These are phyloP conservation scores for Jamesozyma piceae DNA, from an alignment of 805 yeast species.

Conservation along the genomic window DNA sequence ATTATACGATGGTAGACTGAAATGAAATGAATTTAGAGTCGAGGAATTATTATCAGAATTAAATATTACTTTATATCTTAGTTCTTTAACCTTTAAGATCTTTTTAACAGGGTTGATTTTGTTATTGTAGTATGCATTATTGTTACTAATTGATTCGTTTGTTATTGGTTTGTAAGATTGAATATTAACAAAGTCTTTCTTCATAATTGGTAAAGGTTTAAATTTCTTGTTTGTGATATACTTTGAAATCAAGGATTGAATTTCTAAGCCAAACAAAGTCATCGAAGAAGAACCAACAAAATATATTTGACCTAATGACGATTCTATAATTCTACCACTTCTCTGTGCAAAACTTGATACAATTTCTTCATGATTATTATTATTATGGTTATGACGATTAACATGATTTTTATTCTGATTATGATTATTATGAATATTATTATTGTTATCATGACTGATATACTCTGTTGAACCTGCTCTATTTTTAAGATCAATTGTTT, in stretches of 20 bases:
- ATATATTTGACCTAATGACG: slow-evolving; percentile 65
- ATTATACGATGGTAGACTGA: slow-evolving; percentile 54
- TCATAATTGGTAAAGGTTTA: slow-evolving; percentile 11
- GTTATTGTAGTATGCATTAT: background rate
- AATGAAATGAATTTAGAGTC: background rate
- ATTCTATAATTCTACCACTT: slow-evolving; percentile 61
- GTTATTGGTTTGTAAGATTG: background rate
- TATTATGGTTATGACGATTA: background rate
- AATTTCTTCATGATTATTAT: slow-evolving; percentile 37
- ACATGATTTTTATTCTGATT: slow-evolving; percentile 1
- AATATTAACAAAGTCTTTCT: slow-evolving; percentile 4
- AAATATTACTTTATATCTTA: background rate
- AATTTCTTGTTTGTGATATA: slow-evolving; percentile 15
- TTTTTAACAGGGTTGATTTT: background rate
- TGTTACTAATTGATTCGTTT: background rate
- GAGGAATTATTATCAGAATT: background rate
- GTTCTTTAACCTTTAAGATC: background rate
- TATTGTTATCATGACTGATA: background rate
- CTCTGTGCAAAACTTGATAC: slow-evolving; percentile 65
- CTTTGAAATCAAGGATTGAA: slow-evolving; percentile 52
- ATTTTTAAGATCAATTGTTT: background rate
- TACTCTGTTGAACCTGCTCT: background rate
- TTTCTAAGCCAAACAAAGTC: slow-evolving; percentile 72
- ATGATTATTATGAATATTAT: background rate
- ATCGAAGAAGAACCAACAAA: slow-evolving; percentile 77